phyloP scores from a whole-genome alignment of 2,329 filamentous ascomycete species.

The Fusarium poae region DNA sequence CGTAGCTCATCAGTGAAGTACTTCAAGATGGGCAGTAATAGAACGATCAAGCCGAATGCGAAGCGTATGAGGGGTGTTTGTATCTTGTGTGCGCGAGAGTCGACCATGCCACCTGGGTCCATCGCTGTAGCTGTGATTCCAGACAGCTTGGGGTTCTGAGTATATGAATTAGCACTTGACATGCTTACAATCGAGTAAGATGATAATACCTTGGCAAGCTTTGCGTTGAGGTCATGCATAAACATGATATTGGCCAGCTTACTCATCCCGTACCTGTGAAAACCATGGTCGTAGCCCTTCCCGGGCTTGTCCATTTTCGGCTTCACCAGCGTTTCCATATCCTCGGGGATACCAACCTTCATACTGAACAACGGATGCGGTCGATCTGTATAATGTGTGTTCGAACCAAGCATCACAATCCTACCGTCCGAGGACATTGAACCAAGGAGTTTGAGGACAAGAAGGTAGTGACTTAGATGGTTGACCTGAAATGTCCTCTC shows the following conservation, averaged over 20 bases:
- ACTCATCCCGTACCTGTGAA: constrained; percentile 41
- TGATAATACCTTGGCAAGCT: constrained; percentile 21
- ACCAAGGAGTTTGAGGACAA: constrained; percentile 39
- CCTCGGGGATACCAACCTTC: constrained; percentile 18
- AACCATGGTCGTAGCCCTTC: constrained; percentile 38
- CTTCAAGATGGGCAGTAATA: constrained; percentile 18
- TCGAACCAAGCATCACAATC: constrained; percentile 36
- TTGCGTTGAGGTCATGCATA: constrained; percentile 45
- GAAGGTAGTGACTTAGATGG: constrained; percentile 39
- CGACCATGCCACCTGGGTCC: constrained; percentile 43
- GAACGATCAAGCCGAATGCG: not conserved
- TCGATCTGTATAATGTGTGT: constrained; percentile 28
- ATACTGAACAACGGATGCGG: constrained; percentile 32
- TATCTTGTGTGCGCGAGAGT: constrained; percentile 36
- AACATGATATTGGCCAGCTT: constrained; percentile 47
- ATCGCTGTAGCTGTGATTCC: constrained; percentile 41
- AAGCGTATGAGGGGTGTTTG: constrained; percentile 22
- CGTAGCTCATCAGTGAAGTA: constrained; percentile 26
- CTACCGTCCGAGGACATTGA: constrained; percentile 30
- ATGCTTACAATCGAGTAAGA: fast-evolving
- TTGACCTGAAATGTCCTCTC: constrained; percentile 43
- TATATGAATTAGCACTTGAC: not conserved
- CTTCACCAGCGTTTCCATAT: constrained; percentile 18
- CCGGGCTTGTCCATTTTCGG: constrained; percentile 19
- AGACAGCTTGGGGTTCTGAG: constrained; percentile 33